Evolutionary conservation across 2,329 filamentous ascomycete genomes (phyloP).

Genomic region (Pseudopithomyces maydicus): DNA sequence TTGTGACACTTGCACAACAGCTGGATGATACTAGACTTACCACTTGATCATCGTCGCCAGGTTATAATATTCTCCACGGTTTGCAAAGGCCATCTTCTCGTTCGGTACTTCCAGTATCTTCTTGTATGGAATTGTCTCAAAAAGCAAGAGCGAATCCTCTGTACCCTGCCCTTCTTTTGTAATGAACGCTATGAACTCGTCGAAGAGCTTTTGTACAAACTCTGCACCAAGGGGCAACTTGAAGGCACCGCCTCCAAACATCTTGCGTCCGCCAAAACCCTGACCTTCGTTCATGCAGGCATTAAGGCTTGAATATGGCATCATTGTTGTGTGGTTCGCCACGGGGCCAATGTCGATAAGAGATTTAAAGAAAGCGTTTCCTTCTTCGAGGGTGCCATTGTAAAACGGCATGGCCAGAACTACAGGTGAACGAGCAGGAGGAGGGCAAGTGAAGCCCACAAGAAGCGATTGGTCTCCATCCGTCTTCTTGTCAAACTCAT

Average conservation of each 20-base stretch:
- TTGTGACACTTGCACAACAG: neutral
- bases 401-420: conserved; percentile 38
- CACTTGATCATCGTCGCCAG: conserved; percentile 39
- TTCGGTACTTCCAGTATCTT: conserved; percentile 31
- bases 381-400: conserved; percentile 41
- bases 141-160: conserved; percentile 35
- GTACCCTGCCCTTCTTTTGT: conserved; percentile 22
- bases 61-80: conserved; percentile 41
- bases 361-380: conserved; percentile 28
- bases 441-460: conserved; percentile 33
- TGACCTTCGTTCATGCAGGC: conserved; percentile 32
- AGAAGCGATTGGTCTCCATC: conserved; percentile 37
- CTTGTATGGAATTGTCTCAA: conserved; percentile 34
- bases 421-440: conserved; percentile 35
- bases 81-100: conserved; percentile 31
- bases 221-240: conserved; percentile 33
- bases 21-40: conserved; percentile 15
- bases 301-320: conserved; percentile 44
- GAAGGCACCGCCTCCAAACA: conserved; percentile 44
- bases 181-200: conserved; percentile 35
- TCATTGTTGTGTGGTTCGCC: conserved; percentile 25
- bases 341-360: conserved; percentile 34
- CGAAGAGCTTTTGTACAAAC: conserved; percentile 30
- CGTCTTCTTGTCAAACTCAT: conserved; percentile 33
- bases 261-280: conserved; percentile 44